Percentiles rank a stretch among this genome's conserved stretches.
phyloP scores from a whole-genome alignment of 768 basidiomycete species.

The Gymnopilus junonius region DNA sequence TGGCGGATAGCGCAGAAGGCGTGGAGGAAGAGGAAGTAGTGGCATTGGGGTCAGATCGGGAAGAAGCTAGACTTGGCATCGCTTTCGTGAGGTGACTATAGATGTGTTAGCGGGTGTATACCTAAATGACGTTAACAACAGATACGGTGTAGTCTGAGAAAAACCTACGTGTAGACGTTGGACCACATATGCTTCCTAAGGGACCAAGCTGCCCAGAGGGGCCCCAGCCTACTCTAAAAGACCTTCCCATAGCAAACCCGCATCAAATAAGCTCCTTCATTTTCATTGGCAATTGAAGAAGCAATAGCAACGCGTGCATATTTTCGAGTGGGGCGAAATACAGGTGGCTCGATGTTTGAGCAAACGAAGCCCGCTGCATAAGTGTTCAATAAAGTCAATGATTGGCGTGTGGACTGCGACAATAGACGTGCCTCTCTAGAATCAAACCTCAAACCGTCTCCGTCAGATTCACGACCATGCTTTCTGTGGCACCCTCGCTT shows the following conservation, averaged over 20 bases:
- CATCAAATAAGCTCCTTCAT: slow-evolving; percentile 76
- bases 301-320: slow-evolving; percentile 75
- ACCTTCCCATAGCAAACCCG: slow-evolving; percentile 86
- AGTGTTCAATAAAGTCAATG: slow-evolving; percentile 7
- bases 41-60: slow-evolving; percentile 20
- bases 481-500: slow-evolving; percentile 56
- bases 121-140: slow-evolving; percentile 33
- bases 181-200: slow-evolving; percentile 73
- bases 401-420: slow-evolving; percentile 1
- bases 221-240: slow-evolving; percentile 92
- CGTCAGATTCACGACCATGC: slow-evolving; percentile 80
- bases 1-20: slow-evolving; percentile 48
- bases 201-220: slow-evolving; percentile 77
- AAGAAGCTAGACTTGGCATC: slow-evolving; percentile 29
- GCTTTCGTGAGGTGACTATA: slow-evolving; percentile 55
- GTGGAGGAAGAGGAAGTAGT: slow-evolving; percentile 21
- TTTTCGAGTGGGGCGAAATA: slow-evolving; percentile 79
- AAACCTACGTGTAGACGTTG: slow-evolving; percentile 56
- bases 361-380: slow-evolving; percentile 86
- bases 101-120: slow-evolving; percentile 66
- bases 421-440: slow-evolving; percentile 58
- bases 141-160: background rate
- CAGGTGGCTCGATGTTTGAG: slow-evolving; percentile 66
- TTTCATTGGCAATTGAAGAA: slow-evolving; percentile 64
- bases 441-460: slow-evolving; percentile 65